Percentiles rank a stretch among this genome's conserved stretches.
These are phyloP conservation scores for Eimeria falciformis DNA, from an alignment of 169 alveolate species.

Conservation along the genomic window DNA sequence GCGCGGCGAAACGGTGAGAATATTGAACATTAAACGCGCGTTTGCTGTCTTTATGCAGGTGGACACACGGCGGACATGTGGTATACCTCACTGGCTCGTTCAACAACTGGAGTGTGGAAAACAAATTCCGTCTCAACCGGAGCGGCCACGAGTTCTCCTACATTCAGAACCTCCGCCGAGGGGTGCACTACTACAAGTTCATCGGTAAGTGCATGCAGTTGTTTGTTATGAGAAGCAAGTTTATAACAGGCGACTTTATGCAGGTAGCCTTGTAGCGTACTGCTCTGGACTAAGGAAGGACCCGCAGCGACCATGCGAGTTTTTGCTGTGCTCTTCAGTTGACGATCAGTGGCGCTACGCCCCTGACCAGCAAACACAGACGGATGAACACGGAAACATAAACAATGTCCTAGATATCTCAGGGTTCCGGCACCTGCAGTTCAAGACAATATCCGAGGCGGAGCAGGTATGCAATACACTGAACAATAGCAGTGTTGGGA, in stretches of 20 bases:
- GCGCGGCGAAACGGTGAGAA: neutral
- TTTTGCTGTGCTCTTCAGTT: neutral
- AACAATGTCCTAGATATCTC: conserved; percentile 76
- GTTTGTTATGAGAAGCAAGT: neutral
- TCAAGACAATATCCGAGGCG: conserved; percentile 21
- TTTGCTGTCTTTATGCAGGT: conserved; percentile 52
- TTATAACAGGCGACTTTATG: neutral
- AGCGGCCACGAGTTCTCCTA: conserved; percentile 68
- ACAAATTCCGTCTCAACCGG: conserved; percentile 23
- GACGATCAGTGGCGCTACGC: conserved; percentile 79
- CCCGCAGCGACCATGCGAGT: no score
- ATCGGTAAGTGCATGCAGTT: conserved; percentile 63
- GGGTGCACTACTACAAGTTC: conserved; percentile 73
- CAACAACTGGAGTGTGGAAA: conserved; percentile 65
- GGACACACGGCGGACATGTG: conserved; percentile 77
- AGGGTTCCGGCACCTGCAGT: conserved; percentile 14
- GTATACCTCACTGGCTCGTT: conserved; percentile 72
- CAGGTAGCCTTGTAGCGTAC: no score
- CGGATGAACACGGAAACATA: conserved; percentile 75
- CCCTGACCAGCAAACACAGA: conserved; percentile 72
- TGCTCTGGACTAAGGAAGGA: no score
- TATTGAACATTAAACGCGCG: no score
- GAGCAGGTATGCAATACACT: conserved; percentile 58
- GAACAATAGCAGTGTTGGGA: no score
- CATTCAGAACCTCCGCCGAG: conserved; percentile 56